Base-by-base conservation (phyloP, 108 stramenopile species). In the Nitzschia sp. region DNA sequence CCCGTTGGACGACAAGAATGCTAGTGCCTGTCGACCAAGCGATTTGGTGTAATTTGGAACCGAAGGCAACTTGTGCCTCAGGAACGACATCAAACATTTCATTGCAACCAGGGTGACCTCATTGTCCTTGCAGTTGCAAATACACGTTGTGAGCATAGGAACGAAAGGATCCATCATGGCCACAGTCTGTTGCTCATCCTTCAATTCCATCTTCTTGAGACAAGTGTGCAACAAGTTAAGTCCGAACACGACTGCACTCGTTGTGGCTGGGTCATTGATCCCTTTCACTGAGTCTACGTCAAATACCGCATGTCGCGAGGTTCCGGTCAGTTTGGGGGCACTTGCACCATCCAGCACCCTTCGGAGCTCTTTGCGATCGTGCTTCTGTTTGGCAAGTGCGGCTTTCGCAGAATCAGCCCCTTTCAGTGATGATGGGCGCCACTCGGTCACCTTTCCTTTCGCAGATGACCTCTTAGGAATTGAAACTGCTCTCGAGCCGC, bases 291-390 rank as follows among this genome's bases (percentile, higher is more conserved):
- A 20, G 17, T 51, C 24, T 57, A 69, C 46, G 63, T 65, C 42
- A 40, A 64, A 24, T 39, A 53, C 52, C 55, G 71, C 63, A 20
- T 89, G 79, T 29, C 95, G 79, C 21, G 67, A 73, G 20, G 73
- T 78, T 15, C 95, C 95, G 26, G 95, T 95, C 14, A 95, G 67
- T 51, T 91, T 92, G 12, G 95, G 95, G 22, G 95, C 95, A 22
- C 69, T 73, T 14, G 67, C 76, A n/a, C 95, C 95, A 75, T 93
- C 92, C 41, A 53, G 72, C 10, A 92, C 92, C 53, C 58, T 81
- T n/a, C 60, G 67, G 8, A 84, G 62, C 19, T 66, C 67, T n/a
- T 50, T 43, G 39, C 76, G 63, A 53, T 79, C 81, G 17, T 65
- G 65, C 40, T 53, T 67, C 70, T 93, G 88, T 51, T 48, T 60